Evolutionary conservation across 106 monocot species (phyloP), one percentile per base, ranked within the genome.

Genomic region (Dactylorhiza incarnata): DNA sequence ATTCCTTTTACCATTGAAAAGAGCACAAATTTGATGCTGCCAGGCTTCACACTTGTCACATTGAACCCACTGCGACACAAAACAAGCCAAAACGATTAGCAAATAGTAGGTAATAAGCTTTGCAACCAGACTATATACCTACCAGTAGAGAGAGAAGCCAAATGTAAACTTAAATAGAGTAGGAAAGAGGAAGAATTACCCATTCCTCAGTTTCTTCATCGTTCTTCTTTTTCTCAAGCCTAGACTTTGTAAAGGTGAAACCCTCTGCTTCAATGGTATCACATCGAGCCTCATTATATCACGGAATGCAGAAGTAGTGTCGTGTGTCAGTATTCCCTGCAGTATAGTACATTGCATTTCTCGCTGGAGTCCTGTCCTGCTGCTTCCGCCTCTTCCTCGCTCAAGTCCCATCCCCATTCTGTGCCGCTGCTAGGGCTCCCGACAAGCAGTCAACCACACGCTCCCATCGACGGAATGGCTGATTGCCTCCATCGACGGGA

Each of bases 21-120:
- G 86, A 72, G 92, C 90, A 90, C 95, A 95, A 48, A 95, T 95
- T 59, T 95, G 95, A 82, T 95, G 95, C 56, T 92, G 95, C 95
- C 95, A 95, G 7, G 88, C 87, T 83, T 92, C 92, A 82, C 95
- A 95, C 78, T 90, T 95, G 81, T 95, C 92, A 77, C 95, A 95
- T 79, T 92, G 92, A 65, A 92, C 95, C 95, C 95, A 95, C 95
- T 95, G 84, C 11, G 11, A 49, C 44, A 44, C 72, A 71, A 10
- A 46, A 72, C 10, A 72, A 72, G 49, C 48, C 19, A 47, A 13
- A 71, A n/a, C 7, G 15, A 71, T 71, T 47, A 71, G 71, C 25
- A n/a, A 45, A 69, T 2, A 15, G 45, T 45, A 45, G 10, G 7
- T 7, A 69, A 45, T 17, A 24, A 69, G 45, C 26, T 3, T 69